phyloP scores from a whole-genome alignment of 495 filamentous ascomycete genomes.

The Hypoxylon lenormandii region DNA sequence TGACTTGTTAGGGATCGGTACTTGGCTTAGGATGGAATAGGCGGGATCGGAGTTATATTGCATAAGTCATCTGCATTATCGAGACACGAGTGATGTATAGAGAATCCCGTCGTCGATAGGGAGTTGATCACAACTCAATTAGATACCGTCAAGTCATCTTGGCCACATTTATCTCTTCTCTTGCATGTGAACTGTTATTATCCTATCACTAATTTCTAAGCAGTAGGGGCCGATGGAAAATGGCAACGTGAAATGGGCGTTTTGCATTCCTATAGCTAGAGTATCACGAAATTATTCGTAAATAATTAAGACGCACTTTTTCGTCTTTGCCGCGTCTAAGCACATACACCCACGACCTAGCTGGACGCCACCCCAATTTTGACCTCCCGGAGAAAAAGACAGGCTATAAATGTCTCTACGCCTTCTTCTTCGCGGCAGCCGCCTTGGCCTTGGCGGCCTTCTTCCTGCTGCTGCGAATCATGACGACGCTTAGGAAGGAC shows the following conservation, averaged over 20 bases:
- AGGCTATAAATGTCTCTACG: slow-evolving; percentile 37
- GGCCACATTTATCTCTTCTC: slow-evolving; percentile 6
- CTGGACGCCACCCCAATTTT: not conserved
- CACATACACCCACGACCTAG: not conserved
- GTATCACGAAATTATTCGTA: not conserved
- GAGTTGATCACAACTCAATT: slow-evolving; percentile 45
- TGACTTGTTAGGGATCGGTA: slow-evolving; percentile 32
- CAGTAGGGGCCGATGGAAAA: slow-evolving; percentile 5
- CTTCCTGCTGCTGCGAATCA: slow-evolving; percentile 98
- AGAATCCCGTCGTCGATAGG: slow-evolving; percentile 25
- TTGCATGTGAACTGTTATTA: slow-evolving; percentile 10
- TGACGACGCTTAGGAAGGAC: slow-evolving; percentile 93
- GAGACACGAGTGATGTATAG: slow-evolving; percentile 40
- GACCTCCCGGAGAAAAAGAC: no score
- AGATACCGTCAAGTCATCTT: slow-evolving; percentile 46
- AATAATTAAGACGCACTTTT: slow-evolving; percentile 11
- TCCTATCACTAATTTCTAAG: slow-evolving; percentile 18
- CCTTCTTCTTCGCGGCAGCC: slow-evolving; percentile 76
- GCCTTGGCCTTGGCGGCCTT: slow-evolving; percentile 92
- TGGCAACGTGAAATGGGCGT: slow-evolving; percentile 5
- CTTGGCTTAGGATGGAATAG: slow-evolving; percentile 25
- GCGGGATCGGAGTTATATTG: slow-evolving; percentile 42
- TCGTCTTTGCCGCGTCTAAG: not conserved
- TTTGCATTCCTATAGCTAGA: not conserved
- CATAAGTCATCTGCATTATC: slow-evolving; percentile 42